Evolutionary conservation across 768 basidiomycete species (phyloP).

Genomic region (Dioszegia crocea): DNA sequence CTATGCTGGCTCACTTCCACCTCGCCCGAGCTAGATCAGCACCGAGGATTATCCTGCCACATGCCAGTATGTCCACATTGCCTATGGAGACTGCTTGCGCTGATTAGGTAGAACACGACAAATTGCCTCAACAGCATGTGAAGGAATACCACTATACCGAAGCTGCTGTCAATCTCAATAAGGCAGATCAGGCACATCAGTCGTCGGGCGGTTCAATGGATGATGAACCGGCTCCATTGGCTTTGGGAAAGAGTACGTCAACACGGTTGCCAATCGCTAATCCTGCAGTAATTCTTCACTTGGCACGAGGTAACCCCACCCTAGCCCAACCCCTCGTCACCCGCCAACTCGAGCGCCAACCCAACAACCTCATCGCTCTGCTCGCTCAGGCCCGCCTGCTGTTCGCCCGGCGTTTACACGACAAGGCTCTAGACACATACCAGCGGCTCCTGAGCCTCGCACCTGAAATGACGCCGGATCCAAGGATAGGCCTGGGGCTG

Average conservation of each 20-base stretch:
- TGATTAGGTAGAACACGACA: slow-evolving; percentile 37
- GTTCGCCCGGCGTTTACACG: slow-evolving; percentile 71
- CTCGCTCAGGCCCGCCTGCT: slow-evolving; percentile 85
- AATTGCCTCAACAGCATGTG: slow-evolving; percentile 10
- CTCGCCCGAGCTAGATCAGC: slow-evolving; percentile 74
- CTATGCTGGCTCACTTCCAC: slow-evolving; percentile 78
- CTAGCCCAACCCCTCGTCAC: slow-evolving; percentile 80
- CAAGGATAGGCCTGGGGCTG: slow-evolving; percentile 89
- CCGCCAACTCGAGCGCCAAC: slow-evolving; percentile 67
- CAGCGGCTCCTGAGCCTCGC: slow-evolving; percentile 75
- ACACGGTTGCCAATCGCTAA: not conserved
- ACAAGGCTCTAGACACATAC: slow-evolving; percentile 75
- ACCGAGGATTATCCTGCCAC: slow-evolving; percentile 69
- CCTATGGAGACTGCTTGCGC: not conserved
- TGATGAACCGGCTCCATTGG: slow-evolving; percentile 31
- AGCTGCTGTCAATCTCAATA: slow-evolving; percentile 57
- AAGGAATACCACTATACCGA: slow-evolving; percentile 50
- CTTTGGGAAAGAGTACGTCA: slow-evolving; percentile 39
- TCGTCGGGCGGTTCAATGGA: slow-evolving; percentile 66
- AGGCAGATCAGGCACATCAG: slow-evolving; percentile 48
- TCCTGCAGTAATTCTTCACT: slow-evolving; percentile 67
- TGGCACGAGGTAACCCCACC: slow-evolving; percentile 74
- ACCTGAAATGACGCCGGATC: slow-evolving; percentile 80
- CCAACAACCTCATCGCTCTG: slow-evolving; percentile 80
- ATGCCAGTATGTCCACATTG: slow-evolving; percentile 62